Conservation (phyloP, 192 early-diverging fungal genomes). For the Coemansia sp. region DNA sequence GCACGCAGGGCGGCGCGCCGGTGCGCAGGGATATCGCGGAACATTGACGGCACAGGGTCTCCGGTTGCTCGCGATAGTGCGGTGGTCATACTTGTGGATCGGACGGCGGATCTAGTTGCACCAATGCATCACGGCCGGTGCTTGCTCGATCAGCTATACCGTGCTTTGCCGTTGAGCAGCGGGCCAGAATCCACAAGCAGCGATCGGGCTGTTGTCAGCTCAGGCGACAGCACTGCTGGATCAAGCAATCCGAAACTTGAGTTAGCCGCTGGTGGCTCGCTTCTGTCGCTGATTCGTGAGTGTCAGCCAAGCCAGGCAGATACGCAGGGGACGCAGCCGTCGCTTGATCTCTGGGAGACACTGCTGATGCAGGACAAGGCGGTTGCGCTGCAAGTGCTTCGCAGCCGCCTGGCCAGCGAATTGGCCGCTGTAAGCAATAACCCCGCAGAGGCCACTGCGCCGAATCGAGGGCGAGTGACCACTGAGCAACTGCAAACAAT, state of each 20-base stretch:
- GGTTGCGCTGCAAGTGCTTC: constrained; percentile 34
- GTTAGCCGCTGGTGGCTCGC: constrained; percentile 3
- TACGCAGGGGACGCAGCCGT: background rate
- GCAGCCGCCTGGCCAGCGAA: constrained; percentile 10
- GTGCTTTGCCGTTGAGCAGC: constrained; percentile 1
- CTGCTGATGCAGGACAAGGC: constrained; percentile 24
- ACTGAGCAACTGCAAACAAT: constrained; percentile 22
- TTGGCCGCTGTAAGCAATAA: background rate
- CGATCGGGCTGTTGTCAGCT: constrained; percentile 1
- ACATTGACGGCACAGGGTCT: background rate
- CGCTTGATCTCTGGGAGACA: constrained; percentile 23
- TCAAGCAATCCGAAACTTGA: too few species aligned
- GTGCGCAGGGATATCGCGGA: constrained; percentile 20
- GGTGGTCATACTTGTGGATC: constrained; percentile 38
- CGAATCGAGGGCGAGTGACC: constrained; percentile 12
- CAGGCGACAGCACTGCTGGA: too few species aligned
- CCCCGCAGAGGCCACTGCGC: background rate
- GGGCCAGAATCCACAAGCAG: background rate
- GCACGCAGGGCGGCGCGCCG: constrained; percentile 23
- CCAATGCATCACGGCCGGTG: constrained; percentile 25
- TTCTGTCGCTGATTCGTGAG: constrained; percentile 16
- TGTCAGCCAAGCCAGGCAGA: background rate
- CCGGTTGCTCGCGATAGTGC: background rate
- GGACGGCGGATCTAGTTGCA: constrained; percentile 34
- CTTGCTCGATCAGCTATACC: constrained; percentile 29